Evolutionary conservation across 805 yeast species (phyloP).

Genomic region (Schwanniomyces polymorphus): DNA sequence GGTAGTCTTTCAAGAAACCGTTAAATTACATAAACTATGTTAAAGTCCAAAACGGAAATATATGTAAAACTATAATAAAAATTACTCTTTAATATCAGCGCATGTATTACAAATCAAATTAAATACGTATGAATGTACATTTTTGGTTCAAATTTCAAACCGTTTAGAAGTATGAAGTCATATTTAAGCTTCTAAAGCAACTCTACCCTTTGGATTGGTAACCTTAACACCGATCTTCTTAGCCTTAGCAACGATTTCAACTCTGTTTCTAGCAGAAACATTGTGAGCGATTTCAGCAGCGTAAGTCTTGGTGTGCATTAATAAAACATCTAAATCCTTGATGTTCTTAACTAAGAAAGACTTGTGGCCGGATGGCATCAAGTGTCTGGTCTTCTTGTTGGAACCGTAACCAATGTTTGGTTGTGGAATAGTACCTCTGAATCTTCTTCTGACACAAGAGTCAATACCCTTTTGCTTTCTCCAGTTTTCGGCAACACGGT

Average conservation of each 20-base stretch:
- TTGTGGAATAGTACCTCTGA: constrained; percentile 98
- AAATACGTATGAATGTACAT: constrained; percentile 12
- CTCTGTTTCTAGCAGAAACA: constrained; percentile 98
- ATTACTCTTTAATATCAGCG: neutral
- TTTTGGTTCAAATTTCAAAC: constrained; percentile 8
- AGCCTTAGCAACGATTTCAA: constrained; percentile 92
- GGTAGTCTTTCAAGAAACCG: constrained; percentile 23
- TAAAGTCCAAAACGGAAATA: neutral
- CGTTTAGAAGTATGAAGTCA: constrained; percentile 12
- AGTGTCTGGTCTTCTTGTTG: constrained; percentile 96
- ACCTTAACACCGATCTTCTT: constrained; percentile 98
- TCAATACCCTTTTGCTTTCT: constrained; percentile 99
- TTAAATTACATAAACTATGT: neutral
- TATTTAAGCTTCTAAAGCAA: constrained; percentile 91
- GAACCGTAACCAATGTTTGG: constrained; percentile 99
- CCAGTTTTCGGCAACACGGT: constrained; percentile 98
- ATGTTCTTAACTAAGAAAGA: constrained; percentile 90
- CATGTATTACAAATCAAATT: constrained; percentile 3
- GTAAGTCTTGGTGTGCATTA: constrained; percentile 96
- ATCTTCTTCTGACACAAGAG: constrained; percentile 99
- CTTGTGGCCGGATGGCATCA: constrained; percentile 98
- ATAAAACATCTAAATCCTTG: constrained; percentile 90
- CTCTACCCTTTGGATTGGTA: constrained; percentile 99
- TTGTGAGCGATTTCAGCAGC: constrained; percentile 99
- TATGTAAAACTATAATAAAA: neutral